Percentiles rank a stretch among this genome's conserved stretches.
Conservation (phyloP, 176 grass and related monocot genomes). For the Oryza meridionalis region DNA sequence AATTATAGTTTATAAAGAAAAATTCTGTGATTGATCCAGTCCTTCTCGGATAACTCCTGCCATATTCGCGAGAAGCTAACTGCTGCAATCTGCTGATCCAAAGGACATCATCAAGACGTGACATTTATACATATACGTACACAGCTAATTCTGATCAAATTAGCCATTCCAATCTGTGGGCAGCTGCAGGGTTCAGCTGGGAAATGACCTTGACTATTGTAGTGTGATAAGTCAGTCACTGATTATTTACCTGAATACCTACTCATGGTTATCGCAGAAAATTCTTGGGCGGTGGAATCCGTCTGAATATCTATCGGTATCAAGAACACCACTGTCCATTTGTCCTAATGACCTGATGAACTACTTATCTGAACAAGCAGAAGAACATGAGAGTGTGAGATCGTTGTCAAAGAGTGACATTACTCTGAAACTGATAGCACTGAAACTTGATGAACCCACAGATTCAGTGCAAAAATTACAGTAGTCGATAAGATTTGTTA, state of each 20-base stretch:
- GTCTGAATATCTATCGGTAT: not conserved
- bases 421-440: not conserved
- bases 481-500: not conserved
- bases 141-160: conserved; percentile 19
- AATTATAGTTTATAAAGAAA: not conserved
- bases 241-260: not conserved
- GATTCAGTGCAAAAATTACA: not conserved
- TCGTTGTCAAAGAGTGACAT: not conserved
- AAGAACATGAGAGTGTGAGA: not conserved
- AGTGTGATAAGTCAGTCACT: not conserved
- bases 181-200: not conserved
- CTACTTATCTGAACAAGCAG: not conserved
- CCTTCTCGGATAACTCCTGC: not conserved
- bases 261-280: not conserved
- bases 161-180: not conserved
- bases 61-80: not conserved
- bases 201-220: not conserved
- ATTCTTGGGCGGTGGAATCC: not conserved
- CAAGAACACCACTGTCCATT: not conserved
- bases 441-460: not conserved
- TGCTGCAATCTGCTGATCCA: not conserved
- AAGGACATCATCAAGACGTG: not conserved
- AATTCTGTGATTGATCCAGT: not conserved
- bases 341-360: not conserved
- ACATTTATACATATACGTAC: not conserved